A percentile compares a stretch with the other conserved stretches of the same genome.
These are phyloP conservation scores for Vaccinium myrtillus DNA, from an alignment of 148 eudicot genomes.

Conservation along the genomic window DNA sequence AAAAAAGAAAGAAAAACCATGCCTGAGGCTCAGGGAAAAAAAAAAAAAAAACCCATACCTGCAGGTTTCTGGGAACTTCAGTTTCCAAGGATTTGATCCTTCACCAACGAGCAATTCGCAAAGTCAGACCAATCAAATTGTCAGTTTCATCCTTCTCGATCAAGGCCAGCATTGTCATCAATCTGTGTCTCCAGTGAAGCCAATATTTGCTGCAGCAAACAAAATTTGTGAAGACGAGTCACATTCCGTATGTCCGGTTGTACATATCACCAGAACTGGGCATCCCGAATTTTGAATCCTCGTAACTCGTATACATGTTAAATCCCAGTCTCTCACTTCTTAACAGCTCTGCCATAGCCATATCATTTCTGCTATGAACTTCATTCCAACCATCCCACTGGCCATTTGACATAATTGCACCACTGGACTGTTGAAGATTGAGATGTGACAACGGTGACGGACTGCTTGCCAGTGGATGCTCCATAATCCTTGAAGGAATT, in stretches of 20 bases:
- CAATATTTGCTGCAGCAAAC: not conserved
- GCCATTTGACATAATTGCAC: conserved; percentile 50
- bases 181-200: conserved; percentile 15
- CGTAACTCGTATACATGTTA: conserved; percentile 40
- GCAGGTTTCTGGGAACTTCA: conserved; percentile 23
- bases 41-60: conserved; percentile 6
- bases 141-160: conserved; percentile 17
- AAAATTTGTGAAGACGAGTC: conserved; percentile 16
- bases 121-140: conserved; percentile 21
- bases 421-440: conserved; percentile 54
- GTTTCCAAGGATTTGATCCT: conserved; percentile 14
- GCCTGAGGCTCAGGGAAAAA: conserved; percentile 11
- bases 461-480: conserved; percentile 43
- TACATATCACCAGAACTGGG: conserved; percentile 53
- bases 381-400: conserved; percentile 79
- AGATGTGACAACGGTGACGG: conserved; percentile 41
- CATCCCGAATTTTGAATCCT: conserved; percentile 57
- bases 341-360: conserved; percentile 51
- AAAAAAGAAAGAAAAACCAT: not conserved
- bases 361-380: conserved; percentile 39
- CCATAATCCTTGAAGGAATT: conserved; percentile 54
- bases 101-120: conserved; percentile 18
- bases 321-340: conserved; percentile 47
- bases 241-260: conserved; percentile 54
- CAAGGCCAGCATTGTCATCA: conserved; percentile 7